Evolutionary conservation across 352 stramenopile genomes (phyloP).

Genomic region (Pythium folliculosum): DNA sequence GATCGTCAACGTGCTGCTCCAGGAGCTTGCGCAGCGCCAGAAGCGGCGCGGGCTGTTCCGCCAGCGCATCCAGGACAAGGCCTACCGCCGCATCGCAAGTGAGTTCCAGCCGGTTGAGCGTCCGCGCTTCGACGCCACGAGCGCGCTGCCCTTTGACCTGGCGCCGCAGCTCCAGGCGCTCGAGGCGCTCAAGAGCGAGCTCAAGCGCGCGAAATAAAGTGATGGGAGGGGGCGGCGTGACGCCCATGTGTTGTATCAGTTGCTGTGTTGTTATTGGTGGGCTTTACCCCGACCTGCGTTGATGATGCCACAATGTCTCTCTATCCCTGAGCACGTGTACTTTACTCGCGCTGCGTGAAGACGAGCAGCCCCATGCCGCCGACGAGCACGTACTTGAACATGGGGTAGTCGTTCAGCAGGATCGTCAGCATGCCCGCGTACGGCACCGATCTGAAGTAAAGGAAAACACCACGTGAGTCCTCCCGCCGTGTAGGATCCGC

Average conservation of each 20-base stretch:
- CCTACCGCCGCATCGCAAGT: constrained; percentile 26
- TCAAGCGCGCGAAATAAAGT: constrained; percentile 4
- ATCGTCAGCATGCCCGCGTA: constrained; percentile 99
- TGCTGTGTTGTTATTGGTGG: neutral
- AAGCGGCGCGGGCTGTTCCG: constrained; percentile 27
- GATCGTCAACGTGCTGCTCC: constrained; percentile 30
- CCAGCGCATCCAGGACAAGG: constrained; percentile 33
- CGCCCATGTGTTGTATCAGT: neutral
- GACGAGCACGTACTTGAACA: constrained; percentile 92
- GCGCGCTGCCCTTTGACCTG: constrained; percentile 23
- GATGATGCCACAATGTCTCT: no score
- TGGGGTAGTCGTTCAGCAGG: constrained; percentile 98
- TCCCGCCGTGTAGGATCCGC: neutral
- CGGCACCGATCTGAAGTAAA: constrained; percentile 81
- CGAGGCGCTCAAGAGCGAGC: constrained; percentile 13
- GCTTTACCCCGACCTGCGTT: no score
- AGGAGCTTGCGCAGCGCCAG: constrained; percentile 24
- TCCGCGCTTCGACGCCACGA: constrained; percentile 20
- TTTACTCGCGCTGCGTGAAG: constrained; percentile 79
- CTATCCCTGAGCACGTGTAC: no score
- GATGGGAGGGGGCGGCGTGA: no score
- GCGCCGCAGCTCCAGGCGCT: constrained; percentile 11
- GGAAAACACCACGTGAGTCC: neutral
- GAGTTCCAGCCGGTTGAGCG: constrained; percentile 32
- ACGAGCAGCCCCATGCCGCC: constrained; percentile 80